A percentile compares a stretch with the other conserved stretches of the same genome.
phyloP scores from a whole-genome alignment of 495 filamentous ascomycete species.

The Eremomyces bilateralis region DNA sequence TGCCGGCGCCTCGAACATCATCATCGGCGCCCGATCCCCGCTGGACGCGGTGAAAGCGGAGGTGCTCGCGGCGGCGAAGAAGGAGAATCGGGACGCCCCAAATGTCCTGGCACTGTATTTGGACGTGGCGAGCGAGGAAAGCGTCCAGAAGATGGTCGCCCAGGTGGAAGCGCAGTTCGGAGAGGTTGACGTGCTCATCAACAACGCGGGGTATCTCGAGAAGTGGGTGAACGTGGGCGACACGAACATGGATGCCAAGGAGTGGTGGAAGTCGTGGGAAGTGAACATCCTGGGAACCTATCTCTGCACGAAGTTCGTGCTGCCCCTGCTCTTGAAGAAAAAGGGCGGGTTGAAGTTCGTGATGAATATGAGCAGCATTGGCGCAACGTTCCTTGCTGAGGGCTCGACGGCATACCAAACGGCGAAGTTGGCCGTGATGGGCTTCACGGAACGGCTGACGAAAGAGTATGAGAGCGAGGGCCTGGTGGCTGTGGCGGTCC shows the following conservation, averaged over 20 bases:
- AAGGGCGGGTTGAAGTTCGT: not conserved
- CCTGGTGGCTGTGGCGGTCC: not conserved
- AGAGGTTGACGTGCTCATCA: not conserved
- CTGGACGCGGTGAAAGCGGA: not conserved
- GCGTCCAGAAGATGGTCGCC: not conserved
- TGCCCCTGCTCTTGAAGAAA: not conserved
- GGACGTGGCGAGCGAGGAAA: not conserved
- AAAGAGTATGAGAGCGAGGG: not conserved
- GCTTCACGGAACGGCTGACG: not conserved
- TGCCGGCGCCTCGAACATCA: not conserved
- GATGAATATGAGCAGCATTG: not conserved
- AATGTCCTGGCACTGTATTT: not conserved
- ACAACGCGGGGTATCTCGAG: conserved; percentile 1
- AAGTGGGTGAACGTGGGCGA: not conserved
- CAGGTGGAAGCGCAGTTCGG: not conserved
- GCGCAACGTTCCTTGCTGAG: not conserved
- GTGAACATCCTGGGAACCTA: not conserved
- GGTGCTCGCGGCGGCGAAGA: not conserved
- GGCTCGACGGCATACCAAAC: not conserved
- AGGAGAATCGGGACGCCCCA: not conserved
- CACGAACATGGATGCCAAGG: not conserved
- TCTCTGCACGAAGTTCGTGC: not conserved
- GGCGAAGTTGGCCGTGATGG: not conserved
- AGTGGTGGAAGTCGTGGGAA: not conserved
- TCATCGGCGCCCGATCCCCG: not conserved